A percentile compares a stretch with the other conserved stretches of the same genome.
phyloP scores from a whole-genome alignment of 208 protist species.

The Vickermania spadyakhi region DNA sequence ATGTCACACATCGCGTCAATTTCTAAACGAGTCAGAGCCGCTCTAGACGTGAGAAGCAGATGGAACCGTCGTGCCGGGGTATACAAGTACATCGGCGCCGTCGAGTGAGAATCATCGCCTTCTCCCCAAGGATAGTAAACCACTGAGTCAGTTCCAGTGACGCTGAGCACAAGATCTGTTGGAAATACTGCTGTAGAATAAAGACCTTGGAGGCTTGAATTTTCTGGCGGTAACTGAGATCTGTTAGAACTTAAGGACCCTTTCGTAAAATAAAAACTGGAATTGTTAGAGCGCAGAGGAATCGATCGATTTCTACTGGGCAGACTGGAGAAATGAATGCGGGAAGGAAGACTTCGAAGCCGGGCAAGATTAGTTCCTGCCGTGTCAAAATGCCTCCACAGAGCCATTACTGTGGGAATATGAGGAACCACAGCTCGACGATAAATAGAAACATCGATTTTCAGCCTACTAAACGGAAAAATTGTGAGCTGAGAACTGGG shows the following conservation, averaged over 20 bases:
- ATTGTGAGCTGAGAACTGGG: constrained; percentile 13
- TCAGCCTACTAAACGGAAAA: constrained; percentile 33
- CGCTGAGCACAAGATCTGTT: constrained; percentile 22
- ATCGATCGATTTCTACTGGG: neutral
- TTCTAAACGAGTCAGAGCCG: neutral
- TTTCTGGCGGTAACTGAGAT: neutral
- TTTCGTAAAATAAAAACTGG: neutral
- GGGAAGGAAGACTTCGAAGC: constrained; percentile 30
- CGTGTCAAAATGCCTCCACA: constrained; percentile 50
- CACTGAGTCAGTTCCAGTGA: constrained; percentile 19
- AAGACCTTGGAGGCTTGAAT: neutral
- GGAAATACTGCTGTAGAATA: constrained; percentile 43
- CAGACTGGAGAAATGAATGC: constrained; percentile 33
- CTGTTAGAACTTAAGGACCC: neutral
- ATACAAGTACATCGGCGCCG: neutral
- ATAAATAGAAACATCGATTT: constrained; percentile 9
- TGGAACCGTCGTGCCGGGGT: neutral
- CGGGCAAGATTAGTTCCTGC: constrained; percentile 28
- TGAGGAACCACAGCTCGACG: constrained; percentile 25
- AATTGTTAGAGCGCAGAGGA: neutral
- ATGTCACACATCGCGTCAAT: neutral
- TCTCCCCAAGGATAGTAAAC: constrained; percentile 50
- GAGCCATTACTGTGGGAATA: constrained; percentile 34
- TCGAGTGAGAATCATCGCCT: neutral
- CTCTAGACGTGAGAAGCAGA: neutral